Evolutionary conservation across 495 filamentous ascomycete species (phyloP), one percentile per base, ranked within the genome.

Genomic region (Hyaloscypha variabilis): DNA sequence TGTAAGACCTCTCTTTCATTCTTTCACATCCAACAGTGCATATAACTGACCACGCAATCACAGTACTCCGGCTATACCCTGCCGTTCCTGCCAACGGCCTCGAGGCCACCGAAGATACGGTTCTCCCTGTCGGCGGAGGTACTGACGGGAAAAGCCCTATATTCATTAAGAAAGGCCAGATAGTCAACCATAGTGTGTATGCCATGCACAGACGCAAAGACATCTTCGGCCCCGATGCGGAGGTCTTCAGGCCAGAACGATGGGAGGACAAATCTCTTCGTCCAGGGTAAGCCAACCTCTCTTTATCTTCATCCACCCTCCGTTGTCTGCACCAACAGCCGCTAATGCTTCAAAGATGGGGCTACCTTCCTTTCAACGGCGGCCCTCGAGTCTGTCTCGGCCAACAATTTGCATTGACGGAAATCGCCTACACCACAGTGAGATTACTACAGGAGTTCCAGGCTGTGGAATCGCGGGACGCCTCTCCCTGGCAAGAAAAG

Each of bases 371-470:
- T 0, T 87, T 87, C 66, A 83, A 81, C 64, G 83, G 85, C 19
- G 84, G 85, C 0, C 82, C 82, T 31, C 80, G 93, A 36, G 94
- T 96, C 64, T 97, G 93, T 75, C 84, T 96, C 70, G 93, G 93
- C n/a, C 93, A 90, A 87, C 79, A 85, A 83, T 89, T 78, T 58
- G 91, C 91, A 17, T 82, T 94, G 25, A 91, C 91, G 3, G 91
- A 93, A 79, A 90, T 89, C 34, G 83, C 80, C 21, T 94, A 91
- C 69, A 87, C 88, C 2, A 79, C 90, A 3, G 86, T 88, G 8
- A 75, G 87, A 30, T 72, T 94, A 23, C 80, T 93, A 75, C 91
- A 93, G 76, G 77, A 79, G 39, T 94, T 87, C 70, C 83, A 86
- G 58, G 31, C 26, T 13, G n/a, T 59, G 19, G 26, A 59, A 26